These are phyloP conservation scores for Phellinidium pouzarii DNA, from an alignment of 1,284 basidiomycete species.

Conservation along the genomic window DNA sequence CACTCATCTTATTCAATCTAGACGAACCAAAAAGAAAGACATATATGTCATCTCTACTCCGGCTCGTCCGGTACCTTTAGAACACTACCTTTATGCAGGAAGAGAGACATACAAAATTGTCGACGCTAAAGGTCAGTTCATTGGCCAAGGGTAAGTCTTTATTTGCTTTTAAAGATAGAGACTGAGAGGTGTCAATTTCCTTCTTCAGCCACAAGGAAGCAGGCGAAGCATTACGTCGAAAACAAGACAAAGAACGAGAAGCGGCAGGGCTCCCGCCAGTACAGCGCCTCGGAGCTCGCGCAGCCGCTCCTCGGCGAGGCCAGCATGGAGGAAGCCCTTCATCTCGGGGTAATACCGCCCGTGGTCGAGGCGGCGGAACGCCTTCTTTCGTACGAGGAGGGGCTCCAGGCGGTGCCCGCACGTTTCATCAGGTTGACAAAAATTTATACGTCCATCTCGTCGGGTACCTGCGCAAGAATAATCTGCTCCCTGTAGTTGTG, in stretches of 20 bases:
- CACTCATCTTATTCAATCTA: conserved; percentile 28
- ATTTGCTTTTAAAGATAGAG: conserved; percentile 8
- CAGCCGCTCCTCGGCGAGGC: conserved; percentile 56
- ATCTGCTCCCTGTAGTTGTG: conserved; percentile 88
- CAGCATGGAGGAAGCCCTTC: conserved; percentile 43
- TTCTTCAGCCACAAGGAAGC: conserved; percentile 77
- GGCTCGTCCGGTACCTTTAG: conserved; percentile 93
- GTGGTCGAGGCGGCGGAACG: conserved; percentile 42
- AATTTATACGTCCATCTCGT: conserved; percentile 94
- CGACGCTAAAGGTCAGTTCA: conserved; percentile 75
- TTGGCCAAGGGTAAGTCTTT: conserved; percentile 57
- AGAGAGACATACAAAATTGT: conserved; percentile 92
- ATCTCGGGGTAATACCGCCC: conserved; percentile 34
- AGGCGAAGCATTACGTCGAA: conserved; percentile 79
- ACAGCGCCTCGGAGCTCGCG: conserved; percentile 73
- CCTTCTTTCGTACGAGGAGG: conserved; percentile 35
- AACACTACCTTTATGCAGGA: conserved; percentile 95
- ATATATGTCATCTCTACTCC: conserved; percentile 98
- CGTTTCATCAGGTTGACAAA: conserved; percentile 73
- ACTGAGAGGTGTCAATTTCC: conserved; percentile 1
- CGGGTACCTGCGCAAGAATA: conserved; percentile 79
- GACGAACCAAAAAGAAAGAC: conserved; percentile 98
- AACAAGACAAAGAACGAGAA: conserved; percentile 97
- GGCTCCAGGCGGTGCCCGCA: conserved; percentile 50
- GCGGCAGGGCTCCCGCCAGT: conserved; percentile 84